These are phyloP conservation scores for Sesbania bispinosa DNA, from an alignment of 306 rosid genomes.

Conservation along the genomic window DNA sequence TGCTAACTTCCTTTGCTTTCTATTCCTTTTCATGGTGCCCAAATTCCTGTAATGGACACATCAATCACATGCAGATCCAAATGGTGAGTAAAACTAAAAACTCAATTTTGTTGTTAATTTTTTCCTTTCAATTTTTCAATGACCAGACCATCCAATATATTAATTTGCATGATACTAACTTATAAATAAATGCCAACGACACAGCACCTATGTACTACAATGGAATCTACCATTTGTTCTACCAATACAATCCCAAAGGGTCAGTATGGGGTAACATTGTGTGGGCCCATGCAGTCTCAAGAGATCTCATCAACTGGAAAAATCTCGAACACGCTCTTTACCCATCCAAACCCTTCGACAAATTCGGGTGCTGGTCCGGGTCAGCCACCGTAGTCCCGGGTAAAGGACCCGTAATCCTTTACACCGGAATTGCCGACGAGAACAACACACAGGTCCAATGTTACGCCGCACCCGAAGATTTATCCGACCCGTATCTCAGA, in stretches of 20 bases:
- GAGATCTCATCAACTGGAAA: slow-evolving; percentile 70
- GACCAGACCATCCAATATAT: background rate
- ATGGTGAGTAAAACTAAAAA: slow-evolving; percentile 76
- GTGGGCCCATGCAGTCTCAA: slow-evolving; percentile 92
- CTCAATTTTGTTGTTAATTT: no score
- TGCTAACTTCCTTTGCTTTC: slow-evolving; percentile 11
- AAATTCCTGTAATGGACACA: slow-evolving; percentile 24
- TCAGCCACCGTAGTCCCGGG: slow-evolving; percentile 70
- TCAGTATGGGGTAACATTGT: slow-evolving; percentile 91
- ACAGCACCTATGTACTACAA: slow-evolving; percentile 76
- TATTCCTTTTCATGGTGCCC: slow-evolving; percentile 10
- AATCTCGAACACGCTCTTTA: slow-evolving; percentile 44
- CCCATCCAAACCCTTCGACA: slow-evolving; percentile 76
- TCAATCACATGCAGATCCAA: slow-evolving; percentile 55
- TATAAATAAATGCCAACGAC: background rate
- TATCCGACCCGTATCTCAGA: slow-evolving; percentile 48
- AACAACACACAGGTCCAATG: slow-evolving; percentile 56
- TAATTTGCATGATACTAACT: no score
- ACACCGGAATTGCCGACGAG: slow-evolving; percentile 57
- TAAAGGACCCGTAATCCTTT: slow-evolving; percentile 62
- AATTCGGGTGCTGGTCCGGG: slow-evolving; percentile 89
- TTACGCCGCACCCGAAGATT: slow-evolving; percentile 51
- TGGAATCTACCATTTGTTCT: slow-evolving; percentile 76
- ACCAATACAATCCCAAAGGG: slow-evolving; percentile 87
- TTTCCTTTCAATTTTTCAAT: background rate